These are phyloP conservation scores for Dipteronia sinensis DNA, from an alignment of 345 rosid genomes.

Conservation along the genomic window DNA sequence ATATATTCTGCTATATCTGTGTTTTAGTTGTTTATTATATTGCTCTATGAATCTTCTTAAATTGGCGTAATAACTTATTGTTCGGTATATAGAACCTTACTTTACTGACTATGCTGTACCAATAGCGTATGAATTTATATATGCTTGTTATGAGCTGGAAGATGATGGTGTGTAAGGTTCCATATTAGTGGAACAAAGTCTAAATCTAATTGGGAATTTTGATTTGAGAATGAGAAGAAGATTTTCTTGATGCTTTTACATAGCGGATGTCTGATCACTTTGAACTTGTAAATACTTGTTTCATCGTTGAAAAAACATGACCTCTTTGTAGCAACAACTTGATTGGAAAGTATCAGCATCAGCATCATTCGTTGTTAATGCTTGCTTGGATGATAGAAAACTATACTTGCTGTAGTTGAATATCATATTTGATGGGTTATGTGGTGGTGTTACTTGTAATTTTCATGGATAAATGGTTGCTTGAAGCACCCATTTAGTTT, in stretches of 20 bases:
- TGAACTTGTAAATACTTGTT: not conserved
- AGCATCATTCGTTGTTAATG: not conserved
- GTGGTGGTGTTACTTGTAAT: not conserved
- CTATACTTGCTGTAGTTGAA: not conserved
- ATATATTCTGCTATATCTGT: not conserved
- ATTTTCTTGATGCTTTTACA: too few relatives aligned
- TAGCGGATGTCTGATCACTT: not conserved
- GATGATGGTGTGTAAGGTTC: slow-evolving; percentile 1
- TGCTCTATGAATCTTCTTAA: not conserved
- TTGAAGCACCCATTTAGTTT: not conserved
- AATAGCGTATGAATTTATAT: not conserved
- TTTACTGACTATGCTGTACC: not conserved
- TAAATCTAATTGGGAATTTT: not conserved
- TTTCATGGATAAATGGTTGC: not conserved
- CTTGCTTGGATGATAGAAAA: not conserved
- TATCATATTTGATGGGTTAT: not conserved
- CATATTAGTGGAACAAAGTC: not conserved
- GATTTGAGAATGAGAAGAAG: too few relatives aligned
- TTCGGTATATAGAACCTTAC: slow-evolving; percentile 1
- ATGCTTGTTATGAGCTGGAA: not conserved
- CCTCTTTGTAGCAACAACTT: not conserved
- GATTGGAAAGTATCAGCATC: not conserved
- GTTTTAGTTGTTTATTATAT: not conserved
- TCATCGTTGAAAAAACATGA: not conserved
- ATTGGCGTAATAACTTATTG: not conserved